Evolutionary conservation across 2,329 filamentous ascomycete genomes (phyloP), one percentile per base, ranked within the genome.

Genomic region (Fusarium buharicum): DNA sequence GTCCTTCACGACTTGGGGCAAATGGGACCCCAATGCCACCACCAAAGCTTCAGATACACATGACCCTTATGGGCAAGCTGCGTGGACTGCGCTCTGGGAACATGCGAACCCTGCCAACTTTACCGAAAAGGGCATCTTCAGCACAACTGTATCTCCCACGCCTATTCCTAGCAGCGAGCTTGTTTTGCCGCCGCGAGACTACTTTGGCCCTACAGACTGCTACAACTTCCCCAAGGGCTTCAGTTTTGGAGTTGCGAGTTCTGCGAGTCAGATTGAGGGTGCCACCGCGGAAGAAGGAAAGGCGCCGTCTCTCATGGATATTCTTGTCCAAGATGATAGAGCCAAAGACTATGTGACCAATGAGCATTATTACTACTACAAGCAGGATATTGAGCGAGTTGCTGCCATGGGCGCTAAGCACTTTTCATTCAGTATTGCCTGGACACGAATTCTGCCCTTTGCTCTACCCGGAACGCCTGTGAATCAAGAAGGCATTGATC

Each of bases 311-410:
- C 67, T 79, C n/a, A 72, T 78, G 70, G 80, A 83, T 45, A 74
- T 80, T 60, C 73, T 77, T 4, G 62, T 72, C 3, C 54, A 45
- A 5, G 63, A 70, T 27, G 62, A 64, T 6, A 44, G 68, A 2
- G 48, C 58, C 4, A 75, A 77, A 38, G 55, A 70, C 24, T 75
- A 77, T 50, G 72, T 76, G 31, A 78, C 79, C 3, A 82, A 79
- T 37, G 81, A 82, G 70, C 78, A 84, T 51, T 85, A 84, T 66
- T 85, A 83, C 57, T 70, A 82, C 8, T 85, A 84, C 64, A 84
- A 84, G 68, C 83, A 84, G 70, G 81, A 85, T 37, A 83, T 85
- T 38, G 81, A 80, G 54, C 77, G 82, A 0, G 74, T 85, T 9
- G 82, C 82, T 1, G 75, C 79, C 3, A 77, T 85, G 70, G 83